Evolutionary conservation across 2,329 filamentous ascomycete genomes (phyloP).

Genomic region (Cladorrhinum sp.): DNA sequence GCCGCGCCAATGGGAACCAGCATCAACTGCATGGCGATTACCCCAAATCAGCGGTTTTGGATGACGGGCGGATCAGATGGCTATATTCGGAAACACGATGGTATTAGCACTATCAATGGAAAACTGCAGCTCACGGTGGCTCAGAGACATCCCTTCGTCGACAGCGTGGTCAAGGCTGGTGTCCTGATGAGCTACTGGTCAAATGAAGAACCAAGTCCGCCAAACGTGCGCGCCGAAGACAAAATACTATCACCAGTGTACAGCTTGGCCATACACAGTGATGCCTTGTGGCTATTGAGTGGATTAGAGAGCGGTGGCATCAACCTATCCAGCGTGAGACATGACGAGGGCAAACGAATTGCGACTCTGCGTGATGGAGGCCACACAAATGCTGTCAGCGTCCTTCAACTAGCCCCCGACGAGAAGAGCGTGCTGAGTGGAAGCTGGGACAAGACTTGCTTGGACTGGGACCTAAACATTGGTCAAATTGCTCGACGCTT

Average conservation of each 20-base stretch:
- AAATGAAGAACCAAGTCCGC: conserved; percentile 71
- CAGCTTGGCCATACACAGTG: conserved; percentile 84
- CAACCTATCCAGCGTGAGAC: conserved; percentile 87
- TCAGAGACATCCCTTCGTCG: conserved; percentile 93
- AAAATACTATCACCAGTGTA: conserved; percentile 83
- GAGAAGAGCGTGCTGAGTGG: conserved; percentile 86
- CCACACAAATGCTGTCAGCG: conserved; percentile 89
- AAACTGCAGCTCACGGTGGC: conserved; percentile 92
- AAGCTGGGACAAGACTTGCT: conserved; percentile 92
- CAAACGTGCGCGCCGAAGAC: conserved; percentile 49
- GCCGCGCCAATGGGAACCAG: conserved; percentile 94
- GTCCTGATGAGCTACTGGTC: conserved; percentile 98
- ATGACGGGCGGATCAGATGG: conserved; percentile 93
- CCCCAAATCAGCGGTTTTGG: conserved; percentile 91
- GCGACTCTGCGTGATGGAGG: conserved; percentile 63
- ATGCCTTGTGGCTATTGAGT: conserved; percentile 87
- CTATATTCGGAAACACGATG: conserved; percentile 96
- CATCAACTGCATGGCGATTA: conserved; percentile 88
- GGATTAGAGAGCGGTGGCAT: conserved; percentile 89
- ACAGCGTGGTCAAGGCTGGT: conserved; percentile 93
- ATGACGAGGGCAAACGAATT: conserved; percentile 92
- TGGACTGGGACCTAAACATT: conserved; percentile 93
- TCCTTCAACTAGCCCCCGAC: conserved; percentile 75
- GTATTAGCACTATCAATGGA: conserved; percentile 89
- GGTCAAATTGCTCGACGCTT: conserved; percentile 75